Evolutionary conservation across 768 basidiomycete species (phyloP), one percentile per base, ranked within the genome.

Genomic region (Trametes cinnabarina): DNA sequence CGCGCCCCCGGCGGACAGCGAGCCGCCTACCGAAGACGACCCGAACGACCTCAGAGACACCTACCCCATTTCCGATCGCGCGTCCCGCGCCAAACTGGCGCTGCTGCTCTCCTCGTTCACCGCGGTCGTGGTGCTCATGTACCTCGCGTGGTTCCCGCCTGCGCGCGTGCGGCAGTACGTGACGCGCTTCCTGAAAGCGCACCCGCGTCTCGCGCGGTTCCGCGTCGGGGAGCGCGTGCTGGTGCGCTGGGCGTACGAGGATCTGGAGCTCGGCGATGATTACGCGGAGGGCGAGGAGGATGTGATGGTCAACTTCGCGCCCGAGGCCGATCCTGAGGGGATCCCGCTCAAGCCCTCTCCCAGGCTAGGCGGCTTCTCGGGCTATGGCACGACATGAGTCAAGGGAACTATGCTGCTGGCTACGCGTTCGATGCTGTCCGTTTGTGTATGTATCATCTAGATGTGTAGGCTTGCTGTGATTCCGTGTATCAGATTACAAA

Each of bases 181-280:
- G 39, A 48, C 57, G 23, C 30, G 50, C 19, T 66, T 58, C 60
- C 37, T 64, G 48, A 65, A 66, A 51, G 41, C 57, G 35, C 69
- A 66, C 53, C 66, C 67, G 22, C 55, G 60, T n/a, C 52, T 67
- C 35, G 52, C 61, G 53, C 63, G 61, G 26, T 78, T 76, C 67
- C 71, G 77, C 25, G 71, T 72, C 11, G 73, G 74, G 3, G 78
- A 78, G 54, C 64, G 68, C 39, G 67, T 73, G 22, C 74, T 82
- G 19, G 71, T 80, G 48, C 72, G 71, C 14, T 80, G 80, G 79
- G 77, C 77, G 41, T 70, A 79, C 51, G 79, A 80, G 58, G 80
- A 81, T 47, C 73, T 79, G 69, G 60, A 61, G 55, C 47, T 61
- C 22, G 50, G 71, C 17, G 43, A 41, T 26, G 50, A 34, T 42